A percentile compares a stretch with the other conserved stretches of the same genome.
phyloP scores from a whole-genome alignment of 1,284 basidiomycete species.

The Moesziomyces globuligerus region DNA sequence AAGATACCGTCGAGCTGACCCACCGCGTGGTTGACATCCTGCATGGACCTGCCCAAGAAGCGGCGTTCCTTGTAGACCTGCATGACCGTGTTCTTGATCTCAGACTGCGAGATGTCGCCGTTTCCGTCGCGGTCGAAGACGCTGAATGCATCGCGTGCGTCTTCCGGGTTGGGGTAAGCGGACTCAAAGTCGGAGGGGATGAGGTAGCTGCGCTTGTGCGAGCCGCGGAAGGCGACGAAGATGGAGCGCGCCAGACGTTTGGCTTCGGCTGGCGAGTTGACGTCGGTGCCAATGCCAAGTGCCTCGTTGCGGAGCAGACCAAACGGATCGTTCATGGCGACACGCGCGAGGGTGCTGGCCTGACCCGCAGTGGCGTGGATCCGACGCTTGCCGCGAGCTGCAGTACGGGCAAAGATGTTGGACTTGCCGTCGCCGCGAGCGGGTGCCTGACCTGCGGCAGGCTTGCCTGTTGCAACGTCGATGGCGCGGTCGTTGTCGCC shows the following conservation, averaged over 20 bases:
- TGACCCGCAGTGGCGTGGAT: slow-evolving; percentile 33
- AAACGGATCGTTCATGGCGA: slow-evolving; percentile 55
- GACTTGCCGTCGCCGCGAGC: slow-evolving; percentile 42
- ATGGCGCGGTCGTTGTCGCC: slow-evolving; percentile 27
- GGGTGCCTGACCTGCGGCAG: slow-evolving; percentile 37
- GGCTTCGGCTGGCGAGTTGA: slow-evolving; percentile 63
- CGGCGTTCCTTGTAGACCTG: slow-evolving; percentile 63
- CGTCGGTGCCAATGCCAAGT: slow-evolving; percentile 57
- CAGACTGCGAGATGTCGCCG: slow-evolving; percentile 79
- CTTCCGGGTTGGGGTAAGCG: slow-evolving; percentile 74
- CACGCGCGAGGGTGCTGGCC: slow-evolving; percentile 51
- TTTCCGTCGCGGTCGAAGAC: slow-evolving; percentile 78
- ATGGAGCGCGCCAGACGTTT: slow-evolving; percentile 77
- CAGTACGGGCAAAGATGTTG: slow-evolving; percentile 33
- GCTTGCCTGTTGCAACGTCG: slow-evolving; percentile 32
- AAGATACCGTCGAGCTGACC: slow-evolving; percentile 59
- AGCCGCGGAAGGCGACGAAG: slow-evolving; percentile 73
- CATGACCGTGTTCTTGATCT: slow-evolving; percentile 78
- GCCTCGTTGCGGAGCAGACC: slow-evolving; percentile 47
- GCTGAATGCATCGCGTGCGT: slow-evolving; percentile 76
- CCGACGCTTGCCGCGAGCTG: slow-evolving; percentile 28
- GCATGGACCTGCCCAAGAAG: slow-evolving; percentile 59
- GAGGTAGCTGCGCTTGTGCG: slow-evolving; percentile 72
- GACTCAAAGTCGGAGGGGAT: slow-evolving; percentile 77
- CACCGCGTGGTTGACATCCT: slow-evolving; percentile 64